These are phyloP conservation scores for Hericium coralloides DNA, from an alignment of 768 basidiomycete species.

Conservation along the genomic window DNA sequence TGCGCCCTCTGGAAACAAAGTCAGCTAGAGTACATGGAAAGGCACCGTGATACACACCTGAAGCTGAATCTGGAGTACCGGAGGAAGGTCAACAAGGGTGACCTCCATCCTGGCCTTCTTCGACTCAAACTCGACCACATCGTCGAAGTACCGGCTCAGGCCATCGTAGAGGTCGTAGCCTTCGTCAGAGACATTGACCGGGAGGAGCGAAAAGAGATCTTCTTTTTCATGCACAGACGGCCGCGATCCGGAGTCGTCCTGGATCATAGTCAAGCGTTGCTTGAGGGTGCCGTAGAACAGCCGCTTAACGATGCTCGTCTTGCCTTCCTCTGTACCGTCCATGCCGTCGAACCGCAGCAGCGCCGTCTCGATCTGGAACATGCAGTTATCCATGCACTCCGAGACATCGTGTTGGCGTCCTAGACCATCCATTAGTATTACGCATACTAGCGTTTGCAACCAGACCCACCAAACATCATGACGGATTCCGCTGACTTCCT, in stretches of 20 bases:
- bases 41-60: constrained; percentile 46
- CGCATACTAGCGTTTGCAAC: background rate
- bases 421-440: constrained; percentile 17
- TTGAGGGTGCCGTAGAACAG: constrained; percentile 87
- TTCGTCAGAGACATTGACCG: constrained; percentile 86
- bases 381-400: constrained; percentile 98
- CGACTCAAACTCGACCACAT: constrained; percentile 80
- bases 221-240: constrained; percentile 69
- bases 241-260: constrained; percentile 27
- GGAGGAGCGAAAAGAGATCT: constrained; percentile 88
- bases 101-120: constrained; percentile 85
- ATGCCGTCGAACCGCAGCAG: constrained; percentile 62
- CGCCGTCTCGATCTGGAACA: constrained; percentile 97
- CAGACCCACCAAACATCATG: constrained; percentile 80
- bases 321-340: constrained; percentile 39
- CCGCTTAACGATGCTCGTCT: constrained; percentile 74
- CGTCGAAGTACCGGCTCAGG: constrained; percentile 84
- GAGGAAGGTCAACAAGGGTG: constrained; percentile 77
- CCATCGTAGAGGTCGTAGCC: constrained; percentile 93
- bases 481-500: constrained; percentile 54
- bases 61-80: constrained; percentile 89
- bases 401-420: constrained; percentile 97
- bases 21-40: no score
- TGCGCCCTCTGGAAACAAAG: constrained; percentile 61
- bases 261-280: constrained; percentile 41